Conservation (phyloP, 805 yeast species). For the Danielia reshetovae region DNA sequence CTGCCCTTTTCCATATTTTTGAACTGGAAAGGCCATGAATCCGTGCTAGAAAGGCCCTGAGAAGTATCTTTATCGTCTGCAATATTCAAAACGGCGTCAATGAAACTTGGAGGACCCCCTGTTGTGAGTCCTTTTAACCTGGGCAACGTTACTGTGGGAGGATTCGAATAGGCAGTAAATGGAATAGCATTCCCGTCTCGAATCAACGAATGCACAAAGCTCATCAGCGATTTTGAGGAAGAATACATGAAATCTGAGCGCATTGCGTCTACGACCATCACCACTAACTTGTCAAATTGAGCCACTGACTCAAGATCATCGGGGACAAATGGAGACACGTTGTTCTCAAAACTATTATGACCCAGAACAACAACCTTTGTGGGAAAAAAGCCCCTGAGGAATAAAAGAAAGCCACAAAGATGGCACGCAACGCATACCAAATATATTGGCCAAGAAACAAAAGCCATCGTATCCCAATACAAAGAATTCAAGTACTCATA, state of each 20-base stretch:
- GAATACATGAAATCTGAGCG: slow-evolving; percentile 83
- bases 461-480: no score
- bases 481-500: no score
- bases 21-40: slow-evolving; percentile 84
- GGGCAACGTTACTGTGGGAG: slow-evolving; percentile 96
- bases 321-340: slow-evolving; percentile 9
- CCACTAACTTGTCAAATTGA: slow-evolving; percentile 61
- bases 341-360: slow-evolving; percentile 28
- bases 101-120: slow-evolving; percentile 89
- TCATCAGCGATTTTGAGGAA: slow-evolving; percentile 55
- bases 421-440: slow-evolving; percentile 15
- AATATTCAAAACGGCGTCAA: slow-evolving; percentile 90
- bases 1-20: slow-evolving; percentile 25
- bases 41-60: slow-evolving; percentile 66
- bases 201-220: slow-evolving; percentile 60
- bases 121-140: slow-evolving; percentile 90
- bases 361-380: slow-evolving; percentile 78
- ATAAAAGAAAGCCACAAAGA: slow-evolving; percentile 50
- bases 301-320: slow-evolving; percentile 20
- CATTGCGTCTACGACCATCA: slow-evolving; percentile 91
- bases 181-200: slow-evolving; percentile 73
- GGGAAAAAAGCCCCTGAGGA: slow-evolving; percentile 87
- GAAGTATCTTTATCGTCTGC: slow-evolving; percentile 83
- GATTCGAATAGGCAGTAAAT: slow-evolving; percentile 86
- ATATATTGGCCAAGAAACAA: slow-evolving; percentile 1